Percentiles rank a stretch among this genome's conserved stretches.
phyloP scores from a whole-genome alignment of 75 land plant genomes.

The Cryptomeria japonica region DNA sequence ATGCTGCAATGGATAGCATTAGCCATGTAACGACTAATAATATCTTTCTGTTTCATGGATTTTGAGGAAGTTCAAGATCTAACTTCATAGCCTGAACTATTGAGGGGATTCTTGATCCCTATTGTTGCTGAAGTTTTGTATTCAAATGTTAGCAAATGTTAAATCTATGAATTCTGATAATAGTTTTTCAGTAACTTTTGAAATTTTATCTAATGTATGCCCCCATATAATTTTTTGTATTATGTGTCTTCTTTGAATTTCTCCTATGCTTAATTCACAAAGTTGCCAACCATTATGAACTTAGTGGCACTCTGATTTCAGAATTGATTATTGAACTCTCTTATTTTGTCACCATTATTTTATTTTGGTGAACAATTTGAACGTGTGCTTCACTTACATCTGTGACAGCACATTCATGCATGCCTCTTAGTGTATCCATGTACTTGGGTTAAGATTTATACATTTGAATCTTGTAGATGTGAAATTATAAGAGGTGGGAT shows the following conservation, averaged over 20 bases:
- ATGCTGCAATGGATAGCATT: neutral
- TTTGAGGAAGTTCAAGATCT: neutral
- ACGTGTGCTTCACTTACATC: neutral
- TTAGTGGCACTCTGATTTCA: neutral
- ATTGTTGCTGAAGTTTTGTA: neutral
- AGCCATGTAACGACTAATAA: neutral
- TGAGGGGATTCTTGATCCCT: neutral
- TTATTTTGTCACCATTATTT: neutral
- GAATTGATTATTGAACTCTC: neutral
- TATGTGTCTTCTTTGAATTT: neutral
- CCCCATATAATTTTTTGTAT: neutral
- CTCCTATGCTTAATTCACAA: neutral
- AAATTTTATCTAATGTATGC: neutral
- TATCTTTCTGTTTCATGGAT: neutral
- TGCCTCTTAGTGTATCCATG: neutral
- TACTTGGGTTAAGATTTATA: neutral
- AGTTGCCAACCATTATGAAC: neutral
- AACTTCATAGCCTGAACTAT: neutral
- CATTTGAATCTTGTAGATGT: slow-evolving; percentile 17
- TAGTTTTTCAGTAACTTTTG: neutral
- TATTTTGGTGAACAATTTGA: neutral
- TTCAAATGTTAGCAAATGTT: neutral
- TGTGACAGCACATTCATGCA: neutral
- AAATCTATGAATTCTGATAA: neutral
- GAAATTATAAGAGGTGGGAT: slow-evolving; percentile 25